Base-by-base conservation (phyloP, 257 asterid species). In the Solanum dulcamara region DNA sequence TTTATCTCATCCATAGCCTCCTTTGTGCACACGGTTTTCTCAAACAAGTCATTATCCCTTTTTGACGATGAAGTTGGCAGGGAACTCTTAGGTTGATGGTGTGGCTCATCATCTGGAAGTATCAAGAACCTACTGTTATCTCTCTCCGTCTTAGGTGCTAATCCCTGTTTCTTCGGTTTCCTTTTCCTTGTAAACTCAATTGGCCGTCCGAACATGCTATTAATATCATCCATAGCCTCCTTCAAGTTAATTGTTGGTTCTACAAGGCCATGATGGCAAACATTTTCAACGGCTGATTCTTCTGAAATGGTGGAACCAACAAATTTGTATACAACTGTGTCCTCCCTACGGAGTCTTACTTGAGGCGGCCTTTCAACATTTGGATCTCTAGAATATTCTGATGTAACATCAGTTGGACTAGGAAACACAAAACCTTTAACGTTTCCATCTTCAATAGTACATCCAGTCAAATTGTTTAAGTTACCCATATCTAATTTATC, bases 211-310 rank as follows among this genome's bases (percentile, higher is more conserved):
- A 96, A 96, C 99, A 96, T 95, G 90, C 88, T 90, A 72, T 96
- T 95, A 48, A 96, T 96, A 87, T 96, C 98, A 40, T 92, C 91
- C 99, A 96, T 96, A 57, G 99, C 99, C 91, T 96, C 98, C 92
- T 94, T 96, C 92, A 94, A 85, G 87, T 95, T 96, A 66, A 96
- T 72, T 26, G 99, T 96, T 46, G 98, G 98, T 6, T 95, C 98
- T 32, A 96, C 95, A 32, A 96, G 97, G 86, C 98, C 99, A 87
- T 94, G 98, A 89, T 96, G 99, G 89, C 97, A 95, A 84, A 87
- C 98, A 88, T 96, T 96, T 87, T 95, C 98, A 24, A 96, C 97
- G 84, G 89, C 83, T n/a, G 96, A 93, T 82, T 92, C 97, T 81
- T 91, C 93, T 26, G 92, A 91, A 86, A 93, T 96, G 86, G 98